Base-by-base conservation (phyloP, 2,329 filamentous ascomycete species). In the Sporothrix brunneoviolacea region DNA sequence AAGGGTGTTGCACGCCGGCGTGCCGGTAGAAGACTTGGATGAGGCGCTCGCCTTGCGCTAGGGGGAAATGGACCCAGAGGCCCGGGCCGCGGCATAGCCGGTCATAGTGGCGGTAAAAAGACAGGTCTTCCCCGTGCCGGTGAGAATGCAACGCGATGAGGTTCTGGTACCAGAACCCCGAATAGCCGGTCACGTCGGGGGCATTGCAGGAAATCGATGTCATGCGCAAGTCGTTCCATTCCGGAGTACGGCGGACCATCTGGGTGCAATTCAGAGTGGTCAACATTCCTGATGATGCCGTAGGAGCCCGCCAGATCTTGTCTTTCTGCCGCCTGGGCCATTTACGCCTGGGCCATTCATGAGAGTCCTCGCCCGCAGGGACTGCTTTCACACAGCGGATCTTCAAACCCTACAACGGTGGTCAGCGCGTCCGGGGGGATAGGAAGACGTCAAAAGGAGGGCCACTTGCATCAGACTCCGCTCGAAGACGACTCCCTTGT, bases 101-200 rank as follows among this genome's bases (percentile, higher is more conserved):
- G 42, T 27, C 28, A 16, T 44, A 24, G n/a, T 35, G 42, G 13
- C 10, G 13, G 30, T 46, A 51, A 33, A 51, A 46, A 6, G 41
- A 45, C 28, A 36, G 2, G 7, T 51, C 41, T 21, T 46, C 41
- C 27, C 19, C 36, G 8, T 8, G 2, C 3, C 28, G 41, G 36
- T 40, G 41, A 7, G 48, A 27, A 13, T 45, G 48, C 18, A 45
- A 16, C 4, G 27, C 36, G 4, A 24, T 12, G 1, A 45, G 35
- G 4, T 32, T 28, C 0, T 19, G 7, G 2, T 13, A 2, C 24
- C 28, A 50, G 2, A 45, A 35, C 2, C 15, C 36, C 16, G 48
- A 45, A 24, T 45, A 50, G 18, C 48, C 48, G n/a, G n/a, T 45
- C 15, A 50, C 41, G 27, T 38, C 48, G 2, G 40, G 41, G 8